Evolutionary conservation across 768 basidiomycete genomes (phyloP), one percentile per base, ranked within the genome.

Genomic region (Termitomyces sp.): DNA sequence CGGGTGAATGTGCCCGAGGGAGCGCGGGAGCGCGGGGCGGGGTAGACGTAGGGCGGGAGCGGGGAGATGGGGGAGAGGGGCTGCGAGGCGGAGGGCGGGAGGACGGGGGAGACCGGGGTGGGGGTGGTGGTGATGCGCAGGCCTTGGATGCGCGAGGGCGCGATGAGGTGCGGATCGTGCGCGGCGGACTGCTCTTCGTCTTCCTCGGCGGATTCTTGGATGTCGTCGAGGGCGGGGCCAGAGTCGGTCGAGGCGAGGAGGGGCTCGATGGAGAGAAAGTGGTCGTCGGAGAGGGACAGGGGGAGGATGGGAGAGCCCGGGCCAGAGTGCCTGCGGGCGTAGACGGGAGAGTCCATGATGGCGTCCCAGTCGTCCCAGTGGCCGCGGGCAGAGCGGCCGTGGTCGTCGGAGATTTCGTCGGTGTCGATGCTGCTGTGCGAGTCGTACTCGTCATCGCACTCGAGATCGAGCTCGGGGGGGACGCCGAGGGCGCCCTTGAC

Each of bases 401-500:
- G 73, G 56, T 77, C 77, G 41, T 79, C 76, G 3, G 77, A 72
- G 29, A 75, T 65, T 37, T 76, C 77, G 10, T 73, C 75, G 10
- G 73, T 76, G 51, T 75, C 70, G 24, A 74, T 62, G 51, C 68
- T 60, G 47, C 56, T 56, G 45, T 56, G 57, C 1, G 58, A 22
- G 39, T 61, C 67, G 29, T 68, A 53, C 31, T 66, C 63, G 12
- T 61, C 50, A 15, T 75, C 71, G 28, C 78, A 80, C 46, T 88
- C 86, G 33, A 84, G 71, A 62, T 92, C 87, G 22, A 95, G 76
- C 65, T 95, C 92, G 0, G 87, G 87, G 10, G 94, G 93, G 5
- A 94, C 87, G 5, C 94, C 94, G 1, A 97, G 75, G 0, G 90
- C 92, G 31, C 85, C 88, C 65, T 94, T 94, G 65, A 95, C 75